A percentile compares a stretch with the other conserved stretches of the same genome.
phyloP scores from a whole-genome alignment of 805 yeast genomes.

The Suhomyces pyralidae region DNA sequence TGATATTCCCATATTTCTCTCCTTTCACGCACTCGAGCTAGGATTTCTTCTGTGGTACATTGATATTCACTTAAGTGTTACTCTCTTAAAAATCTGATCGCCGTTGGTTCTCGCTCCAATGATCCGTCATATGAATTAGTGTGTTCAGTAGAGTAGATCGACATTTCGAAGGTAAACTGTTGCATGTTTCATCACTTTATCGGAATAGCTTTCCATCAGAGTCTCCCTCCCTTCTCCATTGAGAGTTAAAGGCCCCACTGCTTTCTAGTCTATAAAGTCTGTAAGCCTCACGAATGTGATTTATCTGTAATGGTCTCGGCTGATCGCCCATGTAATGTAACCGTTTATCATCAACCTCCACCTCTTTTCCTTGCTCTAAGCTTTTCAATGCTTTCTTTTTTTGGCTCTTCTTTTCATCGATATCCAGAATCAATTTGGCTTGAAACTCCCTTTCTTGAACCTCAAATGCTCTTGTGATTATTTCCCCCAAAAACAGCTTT shows the following conservation, averaged over 20 bases:
- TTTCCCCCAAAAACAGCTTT: conserved; percentile 85
- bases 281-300: conserved; percentile 88
- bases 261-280: conserved; percentile 66
- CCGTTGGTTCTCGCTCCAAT: neutral
- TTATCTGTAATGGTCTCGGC: conserved; percentile 68
- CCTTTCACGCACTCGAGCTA: neutral
- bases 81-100: neutral
- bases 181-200: conserved; percentile 23
- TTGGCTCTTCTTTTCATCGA: conserved; percentile 40
- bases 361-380: conserved; percentile 37
- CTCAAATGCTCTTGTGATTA: conserved; percentile 76
- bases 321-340: conserved; percentile 39
- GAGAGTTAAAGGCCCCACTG: conserved; percentile 57
- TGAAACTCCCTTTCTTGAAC: conserved; percentile 58
- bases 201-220: conserved; percentile 71
- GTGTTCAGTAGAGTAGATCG: neutral
- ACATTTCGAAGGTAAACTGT: neutral
- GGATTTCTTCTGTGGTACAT: neutral
- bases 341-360: conserved; percentile 24
- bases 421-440: conserved; percentile 34
- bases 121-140: neutral
- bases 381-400: conserved; percentile 32
- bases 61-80: neutral
- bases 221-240: conserved; percentile 69
- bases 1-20: neutral